Conservation (phyloP, 2,329 filamentous ascomycete genomes). For the Didymella exigua region DNA sequence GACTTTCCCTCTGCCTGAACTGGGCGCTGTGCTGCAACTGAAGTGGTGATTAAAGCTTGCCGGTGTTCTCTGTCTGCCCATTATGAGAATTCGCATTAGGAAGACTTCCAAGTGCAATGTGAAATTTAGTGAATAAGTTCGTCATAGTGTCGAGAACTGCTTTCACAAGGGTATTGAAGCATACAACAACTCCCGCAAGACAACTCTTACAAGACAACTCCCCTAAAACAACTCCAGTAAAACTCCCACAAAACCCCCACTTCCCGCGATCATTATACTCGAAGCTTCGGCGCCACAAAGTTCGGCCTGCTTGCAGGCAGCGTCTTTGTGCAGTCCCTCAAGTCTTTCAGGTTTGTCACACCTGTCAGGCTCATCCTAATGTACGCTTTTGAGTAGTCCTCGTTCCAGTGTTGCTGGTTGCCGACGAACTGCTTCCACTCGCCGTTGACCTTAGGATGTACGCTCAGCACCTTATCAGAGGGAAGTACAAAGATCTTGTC, state of each 20-base stretch:
- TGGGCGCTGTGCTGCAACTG: too few relatives aligned
- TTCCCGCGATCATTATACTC: too few relatives aligned
- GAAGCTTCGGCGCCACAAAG: not conserved
- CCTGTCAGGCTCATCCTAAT: slow-evolving; percentile 40
- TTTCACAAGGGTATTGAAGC: slow-evolving; percentile 4
- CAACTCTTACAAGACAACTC: too few relatives aligned
- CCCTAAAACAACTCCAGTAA: too few relatives aligned
- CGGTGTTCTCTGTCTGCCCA: too few relatives aligned
- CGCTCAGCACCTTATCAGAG: slow-evolving; percentile 32
- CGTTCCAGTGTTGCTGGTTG: slow-evolving; percentile 38
- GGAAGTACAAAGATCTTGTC: slow-evolving; percentile 40
- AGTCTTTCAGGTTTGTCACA: slow-evolving; percentile 27
- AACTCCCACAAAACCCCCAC: too few relatives aligned
- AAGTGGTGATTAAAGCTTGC: too few relatives aligned
- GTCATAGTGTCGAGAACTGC: not conserved
- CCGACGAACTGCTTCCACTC: slow-evolving; percentile 36
- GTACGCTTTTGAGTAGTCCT: slow-evolving; percentile 42
- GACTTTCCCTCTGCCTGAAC: too few relatives aligned
- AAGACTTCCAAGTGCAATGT: not conserved
- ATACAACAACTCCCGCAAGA: not conserved
- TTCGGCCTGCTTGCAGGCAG: slow-evolving; percentile 27
- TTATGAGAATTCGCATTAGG: too few relatives aligned
- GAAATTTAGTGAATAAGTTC: not conserved
- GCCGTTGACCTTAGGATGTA: slow-evolving; percentile 37
- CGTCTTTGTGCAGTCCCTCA: slow-evolving; percentile 40